phyloP scores from a whole-genome alignment of 257 asterid genomes.

The Oldenlandia corymbosa region DNA sequence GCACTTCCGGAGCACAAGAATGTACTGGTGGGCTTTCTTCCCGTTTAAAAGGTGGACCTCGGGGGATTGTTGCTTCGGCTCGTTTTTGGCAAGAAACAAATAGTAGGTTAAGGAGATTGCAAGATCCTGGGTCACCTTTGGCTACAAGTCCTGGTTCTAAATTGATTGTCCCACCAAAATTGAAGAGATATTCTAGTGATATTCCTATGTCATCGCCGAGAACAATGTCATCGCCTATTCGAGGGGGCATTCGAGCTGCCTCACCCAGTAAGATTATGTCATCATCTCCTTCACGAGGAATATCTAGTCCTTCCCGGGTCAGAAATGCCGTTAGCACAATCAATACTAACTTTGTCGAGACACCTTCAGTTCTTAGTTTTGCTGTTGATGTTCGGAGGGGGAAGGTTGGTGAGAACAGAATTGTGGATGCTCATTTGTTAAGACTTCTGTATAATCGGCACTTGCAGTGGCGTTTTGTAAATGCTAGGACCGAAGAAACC shows the following conservation, averaged over 20 bases:
- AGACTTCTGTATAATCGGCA: constrained; percentile 85
- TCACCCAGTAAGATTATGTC: constrained; percentile 67
- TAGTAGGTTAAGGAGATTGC: constrained; percentile 77
- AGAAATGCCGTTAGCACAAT: constrained; percentile 80
- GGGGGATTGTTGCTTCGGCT: constrained; percentile 66
- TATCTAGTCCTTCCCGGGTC: constrained; percentile 64
- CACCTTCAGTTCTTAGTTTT: constrained; percentile 92
- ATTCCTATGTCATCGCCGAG: constrained; percentile 53
- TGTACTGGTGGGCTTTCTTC: constrained; percentile 32
- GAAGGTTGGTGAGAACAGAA: constrained; percentile 80
- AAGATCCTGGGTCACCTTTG: constrained; percentile 76
- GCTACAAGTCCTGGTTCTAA: constrained; percentile 63
- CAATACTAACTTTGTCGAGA: constrained; percentile 53
- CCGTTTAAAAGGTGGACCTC: constrained; percentile 41
- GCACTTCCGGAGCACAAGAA: constrained; percentile 78
- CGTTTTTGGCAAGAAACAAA: constrained; percentile 97
- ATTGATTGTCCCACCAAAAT: constrained; percentile 47
- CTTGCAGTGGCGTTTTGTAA: constrained; percentile 89
- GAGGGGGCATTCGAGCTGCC: constrained; percentile 59
- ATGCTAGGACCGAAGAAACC: constrained; percentile 72
- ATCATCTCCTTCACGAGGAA: constrained; percentile 72
- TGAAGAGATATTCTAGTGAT: constrained; percentile 54
- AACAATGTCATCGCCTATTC: constrained; percentile 68
- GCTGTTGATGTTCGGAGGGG: constrained; percentile 93
- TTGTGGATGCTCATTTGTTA: constrained; percentile 74